Evolutionary conservation across 2,329 filamentous ascomycete species (phyloP).

Genomic region (Talaromyces sp.): DNA sequence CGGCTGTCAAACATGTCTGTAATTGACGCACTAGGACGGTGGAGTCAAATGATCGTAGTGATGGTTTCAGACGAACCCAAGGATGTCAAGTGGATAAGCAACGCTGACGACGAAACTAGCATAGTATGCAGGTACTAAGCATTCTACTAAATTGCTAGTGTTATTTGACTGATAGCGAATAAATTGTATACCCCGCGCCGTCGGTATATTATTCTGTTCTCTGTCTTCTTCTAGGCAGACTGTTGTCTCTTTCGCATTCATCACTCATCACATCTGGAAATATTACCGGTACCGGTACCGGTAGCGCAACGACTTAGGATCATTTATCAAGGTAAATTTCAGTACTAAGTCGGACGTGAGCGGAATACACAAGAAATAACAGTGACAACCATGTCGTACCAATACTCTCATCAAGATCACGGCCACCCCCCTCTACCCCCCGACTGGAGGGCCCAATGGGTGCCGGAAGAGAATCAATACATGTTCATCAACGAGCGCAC

Average conservation of each 20-base stretch:
- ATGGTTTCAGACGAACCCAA: neutral
- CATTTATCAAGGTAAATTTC: neutral
- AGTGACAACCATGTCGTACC: conserved; percentile 11
- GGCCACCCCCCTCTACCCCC: conserved; percentile 16
- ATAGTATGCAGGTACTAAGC: conserved; percentile 1
- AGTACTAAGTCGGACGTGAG: too few species aligned
- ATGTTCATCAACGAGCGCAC: conserved; percentile 16
- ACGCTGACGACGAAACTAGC: neutral
- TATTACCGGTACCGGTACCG: too few species aligned
- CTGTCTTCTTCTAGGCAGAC: neutral
- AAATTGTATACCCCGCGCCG: conserved; percentile 1
- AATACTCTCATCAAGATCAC: conserved; percentile 17
- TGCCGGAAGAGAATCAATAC: conserved; percentile 9
- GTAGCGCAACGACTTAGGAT: neutral
- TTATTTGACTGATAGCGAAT: neutral
- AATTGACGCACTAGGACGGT: neutral
- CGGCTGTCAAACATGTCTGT: neutral
- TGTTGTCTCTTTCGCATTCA: neutral
- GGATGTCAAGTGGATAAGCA: neutral
- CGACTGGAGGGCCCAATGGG: conserved; percentile 15
- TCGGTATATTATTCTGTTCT: neutral
- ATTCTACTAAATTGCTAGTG: neutral
- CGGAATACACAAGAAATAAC: neutral
- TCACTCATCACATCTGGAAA: neutral
- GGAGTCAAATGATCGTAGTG: neutral